Conservation (phyloP, 2,329 filamentous ascomycete species). For the Aspergillus versicolor region DNA sequence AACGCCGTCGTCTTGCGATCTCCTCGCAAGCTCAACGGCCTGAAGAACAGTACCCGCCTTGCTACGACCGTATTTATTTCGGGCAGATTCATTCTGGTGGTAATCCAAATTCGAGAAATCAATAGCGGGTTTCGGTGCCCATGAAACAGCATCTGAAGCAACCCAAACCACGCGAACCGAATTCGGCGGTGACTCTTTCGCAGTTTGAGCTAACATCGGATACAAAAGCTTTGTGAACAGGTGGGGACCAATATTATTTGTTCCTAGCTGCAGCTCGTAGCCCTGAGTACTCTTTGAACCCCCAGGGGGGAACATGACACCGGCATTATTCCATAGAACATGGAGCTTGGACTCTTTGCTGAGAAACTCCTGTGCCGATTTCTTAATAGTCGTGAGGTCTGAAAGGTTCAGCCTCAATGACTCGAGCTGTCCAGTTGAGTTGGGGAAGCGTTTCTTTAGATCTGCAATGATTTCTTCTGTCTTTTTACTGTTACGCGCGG, state of each 20-base stretch:
- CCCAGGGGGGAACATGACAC: constrained; percentile 36
- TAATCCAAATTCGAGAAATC: constrained; percentile 7
- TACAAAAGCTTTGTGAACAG: constrained; percentile 35
- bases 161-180: constrained; percentile 4
- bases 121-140: neutral
- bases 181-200: neutral
- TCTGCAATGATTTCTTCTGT: neutral
- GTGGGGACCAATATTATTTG: constrained; percentile 42
- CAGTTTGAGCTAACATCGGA: neutral
- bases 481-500: neutral
- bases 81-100: neutral
- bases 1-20: neutral
- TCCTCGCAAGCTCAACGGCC: neutral
- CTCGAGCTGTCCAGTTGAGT: constrained; percentile 28
- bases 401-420: constrained; percentile 49
- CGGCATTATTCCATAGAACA: constrained; percentile 44
- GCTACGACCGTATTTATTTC: neutral
- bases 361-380: constrained; percentile 34
- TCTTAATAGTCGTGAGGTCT: constrained; percentile 17
- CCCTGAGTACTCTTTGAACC: constrained; percentile 31
- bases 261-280: constrained; percentile 39
- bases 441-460: neutral
- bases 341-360: constrained; percentile 37
- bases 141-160: neutral
- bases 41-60: constrained; percentile 3